Evolutionary conservation across 2,329 filamentous ascomycete species (phyloP), one percentile per base, ranked within the genome.

Genomic region (Penicillium sp.): DNA sequence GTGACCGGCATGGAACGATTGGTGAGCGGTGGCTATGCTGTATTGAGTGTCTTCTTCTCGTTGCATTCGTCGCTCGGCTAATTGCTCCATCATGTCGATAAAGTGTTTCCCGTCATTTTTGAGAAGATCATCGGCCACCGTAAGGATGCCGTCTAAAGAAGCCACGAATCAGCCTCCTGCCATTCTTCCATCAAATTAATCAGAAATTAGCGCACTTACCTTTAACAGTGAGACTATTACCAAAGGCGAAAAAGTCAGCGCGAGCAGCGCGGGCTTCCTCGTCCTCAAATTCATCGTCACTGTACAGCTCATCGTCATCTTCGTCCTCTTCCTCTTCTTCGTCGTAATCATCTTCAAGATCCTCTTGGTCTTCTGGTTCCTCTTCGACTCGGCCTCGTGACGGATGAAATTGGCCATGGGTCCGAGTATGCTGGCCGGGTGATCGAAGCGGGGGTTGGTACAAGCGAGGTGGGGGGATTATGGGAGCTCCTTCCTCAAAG

Each of bases 81-180:
- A 83, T 76, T 97, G 93, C 74, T 99, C 94, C 94, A 99, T 99
- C 94, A 99, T 99, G 73, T 99, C 94, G 74, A 99, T 99, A 77
- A 99, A 99, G 70, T 96, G 95, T 75, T 95, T 96, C 67, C 94
- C 94, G 74, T 99, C 94, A 75, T 99, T 99, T 75, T 97, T 97
- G 59, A 99, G 83, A 61, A 99, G 81, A 76, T 99, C 94, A 79
- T 99, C 94, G 72, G 94, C 94, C 69, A 99, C 94, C 62, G 94
- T 99, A 71, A 99, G 85, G 74, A 99, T 96, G 70, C 94, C 95
- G 79, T 94, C 92, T 79, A 65, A 58, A 62, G 67, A 70, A 70
- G 62, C 68, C 59, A 74, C 65, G 74, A 69, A 68, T 73, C 67
- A 76, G 71, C 70, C 74, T 70, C 76, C 51, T 62, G 56, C 43